Evolutionary conservation across 257 asterid genomes (phyloP).

Genomic region (Leonotis leonurus): DNA sequence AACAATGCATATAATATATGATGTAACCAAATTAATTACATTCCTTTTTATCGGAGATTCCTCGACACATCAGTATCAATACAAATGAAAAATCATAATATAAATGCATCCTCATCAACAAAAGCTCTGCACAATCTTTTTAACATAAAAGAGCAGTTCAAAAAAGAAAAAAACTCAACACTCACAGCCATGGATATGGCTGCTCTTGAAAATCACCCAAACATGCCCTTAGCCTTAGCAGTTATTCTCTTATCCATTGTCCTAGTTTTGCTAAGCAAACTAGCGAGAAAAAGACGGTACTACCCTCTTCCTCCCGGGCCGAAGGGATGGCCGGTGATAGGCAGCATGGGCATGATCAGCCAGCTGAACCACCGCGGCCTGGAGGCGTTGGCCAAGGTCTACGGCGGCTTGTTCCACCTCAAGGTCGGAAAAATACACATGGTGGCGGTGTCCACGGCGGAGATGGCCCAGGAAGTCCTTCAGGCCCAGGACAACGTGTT

Average conservation of each 20-base stretch:
- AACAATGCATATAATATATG: too few species aligned
- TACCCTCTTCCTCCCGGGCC: slow-evolving; percentile 63
- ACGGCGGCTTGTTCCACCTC: slow-evolving; percentile 66
- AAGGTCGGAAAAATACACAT: slow-evolving; percentile 53
- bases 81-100: too few species aligned
- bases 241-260: slow-evolving; percentile 1
- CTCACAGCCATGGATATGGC: slow-evolving; percentile 11
- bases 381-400: slow-evolving; percentile 45
- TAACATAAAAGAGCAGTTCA: too few species aligned
- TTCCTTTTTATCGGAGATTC: too few species aligned
- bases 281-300: background rate
- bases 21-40: too few species aligned
- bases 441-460: slow-evolving; percentile 61
- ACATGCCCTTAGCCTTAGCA: slow-evolving; percentile 5
- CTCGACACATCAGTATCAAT: too few species aligned
- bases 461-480: slow-evolving; percentile 60
- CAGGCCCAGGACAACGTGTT: slow-evolving; percentile 69
- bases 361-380: slow-evolving; percentile 65
- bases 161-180: background rate
- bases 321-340: slow-evolving; percentile 54
- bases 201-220: too few species aligned
- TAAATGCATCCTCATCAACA: too few species aligned
- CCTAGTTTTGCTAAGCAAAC: background rate
- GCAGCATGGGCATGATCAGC: slow-evolving; percentile 55
- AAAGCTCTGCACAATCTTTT: too few species aligned